phyloP scores from a whole-genome alignment of 2,329 filamentous ascomycete genomes.

The Periglandula ipomoeae region DNA sequence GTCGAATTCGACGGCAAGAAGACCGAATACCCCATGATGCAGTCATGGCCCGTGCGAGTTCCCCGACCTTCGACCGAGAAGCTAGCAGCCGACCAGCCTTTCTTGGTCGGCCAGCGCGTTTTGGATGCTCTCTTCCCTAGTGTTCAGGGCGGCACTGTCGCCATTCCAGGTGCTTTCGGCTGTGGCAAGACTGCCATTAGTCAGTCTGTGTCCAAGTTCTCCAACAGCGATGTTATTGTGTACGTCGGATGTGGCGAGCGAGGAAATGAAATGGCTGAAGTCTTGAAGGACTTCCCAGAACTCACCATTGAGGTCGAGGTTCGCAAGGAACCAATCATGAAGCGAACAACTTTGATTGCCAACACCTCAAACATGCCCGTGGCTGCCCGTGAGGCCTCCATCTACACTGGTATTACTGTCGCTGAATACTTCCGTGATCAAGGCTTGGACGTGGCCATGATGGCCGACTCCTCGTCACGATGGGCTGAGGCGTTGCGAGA shows the following conservation, averaged over 20 bases:
- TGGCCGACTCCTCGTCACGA: slow-evolving; percentile 96
- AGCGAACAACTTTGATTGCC: slow-evolving; percentile 95
- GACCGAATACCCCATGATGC: slow-evolving; percentile 95
- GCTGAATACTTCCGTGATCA: slow-evolving; percentile 97
- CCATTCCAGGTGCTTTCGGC: slow-evolving; percentile 95
- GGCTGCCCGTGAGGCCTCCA: slow-evolving; percentile 94
- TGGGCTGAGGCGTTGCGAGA: slow-evolving; percentile 99
- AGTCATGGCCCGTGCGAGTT: slow-evolving; percentile 95
- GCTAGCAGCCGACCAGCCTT: slow-evolving; percentile 77
- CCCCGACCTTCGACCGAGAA: slow-evolving; percentile 89
- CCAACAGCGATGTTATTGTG: slow-evolving; percentile 97
- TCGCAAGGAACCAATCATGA: slow-evolving; percentile 98
- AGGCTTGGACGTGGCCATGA: slow-evolving; percentile 97
- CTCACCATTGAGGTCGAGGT: slow-evolving; percentile 91
- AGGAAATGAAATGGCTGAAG: slow-evolving; percentile 99
- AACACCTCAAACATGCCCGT: slow-evolving; percentile 99
- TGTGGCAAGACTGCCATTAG: slow-evolving; percentile 99
- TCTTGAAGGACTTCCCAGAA: slow-evolving; percentile 99
- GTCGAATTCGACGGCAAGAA: slow-evolving; percentile 96
- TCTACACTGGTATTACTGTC: slow-evolving; percentile 93
- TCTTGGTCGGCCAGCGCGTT: slow-evolving; percentile 94
- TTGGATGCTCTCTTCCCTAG: slow-evolving; percentile 92
- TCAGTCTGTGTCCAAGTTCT: slow-evolving; percentile 98
- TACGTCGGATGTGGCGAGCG: slow-evolving; percentile 91
- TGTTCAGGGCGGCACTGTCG: slow-evolving; percentile 95